Evolutionary conservation across 1,284 basidiomycete species (phyloP).

Genomic region (Rhodofomes roseus): DNA sequence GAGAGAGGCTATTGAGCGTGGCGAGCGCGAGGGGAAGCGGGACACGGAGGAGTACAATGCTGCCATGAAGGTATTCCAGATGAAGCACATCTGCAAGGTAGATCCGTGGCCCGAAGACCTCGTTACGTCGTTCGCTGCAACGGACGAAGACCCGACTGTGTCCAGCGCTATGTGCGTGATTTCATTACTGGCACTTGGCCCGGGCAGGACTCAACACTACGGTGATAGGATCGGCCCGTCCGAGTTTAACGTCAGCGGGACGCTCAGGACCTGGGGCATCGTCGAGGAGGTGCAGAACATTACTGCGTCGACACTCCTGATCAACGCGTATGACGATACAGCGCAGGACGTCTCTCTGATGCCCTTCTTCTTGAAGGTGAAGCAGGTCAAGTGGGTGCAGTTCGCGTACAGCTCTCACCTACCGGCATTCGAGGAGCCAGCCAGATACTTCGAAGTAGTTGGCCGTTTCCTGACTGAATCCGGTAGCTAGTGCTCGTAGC

Average conservation of each 20-base stretch:
- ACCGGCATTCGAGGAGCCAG: conserved; percentile 29
- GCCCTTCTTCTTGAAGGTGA: conserved; percentile 24
- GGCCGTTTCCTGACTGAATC: conserved; percentile 19
- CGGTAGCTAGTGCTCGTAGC: background rate
- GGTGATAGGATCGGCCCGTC: conserved; percentile 13
- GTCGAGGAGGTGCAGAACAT: conserved; percentile 24
- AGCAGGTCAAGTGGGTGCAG: conserved; percentile 26
- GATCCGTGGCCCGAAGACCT: conserved; percentile 21
- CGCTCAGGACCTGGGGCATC: conserved; percentile 27
- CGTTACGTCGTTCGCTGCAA: conserved; percentile 12
- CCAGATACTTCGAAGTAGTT: conserved; percentile 23
- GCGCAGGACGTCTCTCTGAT: conserved; percentile 23
- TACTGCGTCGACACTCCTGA: conserved; percentile 26
- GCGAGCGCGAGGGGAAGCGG: conserved; percentile 1
- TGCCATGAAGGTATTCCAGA: conserved; percentile 23
- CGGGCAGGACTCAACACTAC: too few species aligned
- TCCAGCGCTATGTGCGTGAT: conserved; percentile 15
- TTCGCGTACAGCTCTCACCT: conserved; percentile 27
- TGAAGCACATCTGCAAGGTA: conserved; percentile 21
- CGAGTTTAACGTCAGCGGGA: conserved; percentile 14
- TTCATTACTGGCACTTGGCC: too few species aligned
- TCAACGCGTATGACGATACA: conserved; percentile 28
- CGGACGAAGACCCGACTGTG: conserved; percentile 21
- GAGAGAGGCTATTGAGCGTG: conserved; percentile 12
- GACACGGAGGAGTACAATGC: conserved; percentile 22